Evolutionary conservation across 345 rosid genomes (phyloP).

Genomic region (Lepidium sativum): DNA sequence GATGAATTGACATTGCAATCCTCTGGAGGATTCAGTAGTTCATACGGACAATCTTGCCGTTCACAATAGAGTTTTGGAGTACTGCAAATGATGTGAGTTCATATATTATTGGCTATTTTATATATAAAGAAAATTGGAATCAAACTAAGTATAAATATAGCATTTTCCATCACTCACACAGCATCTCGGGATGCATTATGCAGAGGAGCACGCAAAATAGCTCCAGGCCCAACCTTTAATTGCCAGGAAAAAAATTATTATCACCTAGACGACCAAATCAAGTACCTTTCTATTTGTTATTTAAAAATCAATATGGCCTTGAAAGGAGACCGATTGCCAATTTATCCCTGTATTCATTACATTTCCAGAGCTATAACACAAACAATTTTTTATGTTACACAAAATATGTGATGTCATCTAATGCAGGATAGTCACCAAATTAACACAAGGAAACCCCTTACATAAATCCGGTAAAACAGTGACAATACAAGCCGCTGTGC

Average conservation of each 20-base stretch:
- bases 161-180: conserved; percentile 50
- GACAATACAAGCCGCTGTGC: conserved; percentile 94
- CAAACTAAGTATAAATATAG: neutral
- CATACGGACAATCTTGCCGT: conserved; percentile 70
- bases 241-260: conserved; percentile 7
- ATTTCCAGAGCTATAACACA: conserved; percentile 5
- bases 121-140: neutral
- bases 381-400: conserved; percentile 1
- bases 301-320: neutral
- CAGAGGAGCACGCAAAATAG: conserved; percentile 84
- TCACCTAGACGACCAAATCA: conserved; percentile 2
- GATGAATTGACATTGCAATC: conserved; percentile 99
- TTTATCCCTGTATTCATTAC: neutral
- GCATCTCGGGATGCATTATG: conserved; percentile 72
- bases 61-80: conserved; percentile 86
- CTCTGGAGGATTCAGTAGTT: conserved; percentile 89
- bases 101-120: neutral
- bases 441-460: conserved; percentile 32
- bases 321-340: neutral
- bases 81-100: conserved; percentile 34
- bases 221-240: conserved; percentile 87
- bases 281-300: neutral
- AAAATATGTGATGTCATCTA: neutral
- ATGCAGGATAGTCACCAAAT: conserved; percentile 11
- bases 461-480: conserved; percentile 85